Percentiles rank a stretch among this genome's conserved stretches.
Evolutionary conservation across 106 monocot genomes (phyloP).

Genomic region (Phalaenopsis equestris): DNA sequence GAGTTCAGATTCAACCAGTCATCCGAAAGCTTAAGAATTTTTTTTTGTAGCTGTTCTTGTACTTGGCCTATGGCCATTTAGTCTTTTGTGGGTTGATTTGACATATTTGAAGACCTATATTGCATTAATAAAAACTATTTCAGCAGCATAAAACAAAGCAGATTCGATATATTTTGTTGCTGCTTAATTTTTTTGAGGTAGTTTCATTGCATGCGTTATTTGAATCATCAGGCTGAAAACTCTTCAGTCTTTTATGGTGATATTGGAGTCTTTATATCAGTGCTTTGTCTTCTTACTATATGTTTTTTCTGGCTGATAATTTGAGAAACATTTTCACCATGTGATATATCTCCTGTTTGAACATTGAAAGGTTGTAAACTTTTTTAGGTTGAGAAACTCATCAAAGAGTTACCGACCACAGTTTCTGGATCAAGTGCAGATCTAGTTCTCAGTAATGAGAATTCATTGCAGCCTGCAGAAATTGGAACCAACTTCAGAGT

Average conservation of each 20-base stretch:
- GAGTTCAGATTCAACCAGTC: no score
- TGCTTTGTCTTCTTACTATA: background rate
- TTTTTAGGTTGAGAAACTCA: conserved; percentile 89
- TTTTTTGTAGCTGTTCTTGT: no score
- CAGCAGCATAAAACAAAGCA: background rate
- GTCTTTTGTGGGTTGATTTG: no score
- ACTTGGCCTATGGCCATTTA: no score
- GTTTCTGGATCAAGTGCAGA: conserved; percentile 34
- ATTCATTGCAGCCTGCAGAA: conserved; percentile 33
- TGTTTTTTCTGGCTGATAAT: background rate
- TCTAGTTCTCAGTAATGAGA: conserved; percentile 12
- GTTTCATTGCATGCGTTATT: background rate
- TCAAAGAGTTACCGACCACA: conserved; percentile 64
- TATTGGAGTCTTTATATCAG: background rate
- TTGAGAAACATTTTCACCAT: background rate
- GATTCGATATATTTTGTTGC: background rate
- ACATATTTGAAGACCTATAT: background rate
- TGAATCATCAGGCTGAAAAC: background rate
- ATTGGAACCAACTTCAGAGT: conserved; percentile 45
- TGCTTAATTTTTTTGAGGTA: background rate
- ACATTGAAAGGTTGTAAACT: background rate
- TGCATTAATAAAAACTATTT: background rate
- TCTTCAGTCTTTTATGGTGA: background rate
- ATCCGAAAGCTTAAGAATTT: no score
- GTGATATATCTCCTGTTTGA: background rate